A percentile compares a stretch with the other conserved stretches of the same genome.
phyloP scores from a whole-genome alignment of 1,284 basidiomycete genomes.

The Trichosporon coremiiforme region DNA sequence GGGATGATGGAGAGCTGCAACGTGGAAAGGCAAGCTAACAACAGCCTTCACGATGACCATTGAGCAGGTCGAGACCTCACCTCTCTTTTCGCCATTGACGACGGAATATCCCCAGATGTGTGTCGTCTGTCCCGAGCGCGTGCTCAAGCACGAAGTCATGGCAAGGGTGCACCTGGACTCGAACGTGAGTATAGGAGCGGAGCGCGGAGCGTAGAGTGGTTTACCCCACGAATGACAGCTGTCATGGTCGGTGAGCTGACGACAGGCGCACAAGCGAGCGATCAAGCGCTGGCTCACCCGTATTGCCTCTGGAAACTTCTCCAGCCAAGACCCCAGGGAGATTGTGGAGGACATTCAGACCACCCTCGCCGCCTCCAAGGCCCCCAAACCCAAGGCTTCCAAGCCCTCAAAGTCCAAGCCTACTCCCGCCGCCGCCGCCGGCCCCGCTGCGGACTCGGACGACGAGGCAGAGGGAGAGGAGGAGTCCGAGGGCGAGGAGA shows the following conservation, averaged over 20 bases:
- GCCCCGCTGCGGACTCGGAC: slow-evolving; percentile 13
- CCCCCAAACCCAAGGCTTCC: slow-evolving; percentile 9
- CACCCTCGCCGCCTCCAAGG: slow-evolving; percentile 24
- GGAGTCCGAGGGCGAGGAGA: slow-evolving; percentile 17
- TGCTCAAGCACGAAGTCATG: slow-evolving; percentile 68
- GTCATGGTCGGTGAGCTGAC: too few species aligned
- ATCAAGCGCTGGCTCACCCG: slow-evolving; percentile 37
- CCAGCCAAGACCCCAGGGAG: slow-evolving; percentile 37
- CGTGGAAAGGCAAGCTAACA: too few species aligned
- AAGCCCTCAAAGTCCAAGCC: slow-evolving; percentile 20
- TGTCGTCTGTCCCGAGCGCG: slow-evolving; percentile 72
- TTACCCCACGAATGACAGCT: too few species aligned
- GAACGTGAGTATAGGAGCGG: slow-evolving; percentile 71
- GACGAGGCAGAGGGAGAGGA: slow-evolving; percentile 7
- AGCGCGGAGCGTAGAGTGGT: too few species aligned
- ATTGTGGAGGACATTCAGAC: slow-evolving; percentile 39
- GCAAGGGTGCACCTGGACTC: slow-evolving; percentile 66
- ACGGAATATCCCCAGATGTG: slow-evolving; percentile 62
- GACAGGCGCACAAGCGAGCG: slow-evolving; percentile 43
- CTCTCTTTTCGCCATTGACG: slow-evolving; percentile 59
- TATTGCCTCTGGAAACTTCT: slow-evolving; percentile 26
- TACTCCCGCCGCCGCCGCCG: slow-evolving; percentile 11
- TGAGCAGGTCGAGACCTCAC: slow-evolving; percentile 64
- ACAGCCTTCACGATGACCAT: slow-evolving; percentile 62
- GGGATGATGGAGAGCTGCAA: too few species aligned